phyloP scores from a whole-genome alignment of 257 asterid species.

The Solanum bulbocastanum region DNA sequence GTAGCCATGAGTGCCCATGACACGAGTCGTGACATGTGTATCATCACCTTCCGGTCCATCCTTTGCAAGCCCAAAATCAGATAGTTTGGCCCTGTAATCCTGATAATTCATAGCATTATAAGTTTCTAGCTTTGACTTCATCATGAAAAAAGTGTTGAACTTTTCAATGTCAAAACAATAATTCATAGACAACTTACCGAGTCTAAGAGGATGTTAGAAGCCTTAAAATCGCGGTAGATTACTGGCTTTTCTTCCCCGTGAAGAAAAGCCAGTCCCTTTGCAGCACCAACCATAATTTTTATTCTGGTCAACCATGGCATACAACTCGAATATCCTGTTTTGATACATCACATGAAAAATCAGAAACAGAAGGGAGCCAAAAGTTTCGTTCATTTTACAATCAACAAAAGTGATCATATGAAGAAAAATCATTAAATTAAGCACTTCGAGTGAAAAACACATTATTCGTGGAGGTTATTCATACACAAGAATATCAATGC shows the following conservation, averaged over 20 bases:
- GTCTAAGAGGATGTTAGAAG: slow-evolving; percentile 54
- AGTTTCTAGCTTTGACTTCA: not conserved
- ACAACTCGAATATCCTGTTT: slow-evolving; percentile 46
- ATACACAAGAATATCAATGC: not conserved
- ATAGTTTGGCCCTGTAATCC: slow-evolving; percentile 60
- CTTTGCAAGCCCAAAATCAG: slow-evolving; percentile 81
- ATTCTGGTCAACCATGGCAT: slow-evolving; percentile 70
- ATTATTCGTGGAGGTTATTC: not conserved
- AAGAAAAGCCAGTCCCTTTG: slow-evolving; percentile 73
- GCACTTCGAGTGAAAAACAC: not conserved
- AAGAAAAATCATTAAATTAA: slow-evolving; percentile 12
- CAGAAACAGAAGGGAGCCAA: not conserved
- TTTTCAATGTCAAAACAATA: not conserved
- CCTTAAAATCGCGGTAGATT: slow-evolving; percentile 75
- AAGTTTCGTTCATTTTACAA: not conserved
- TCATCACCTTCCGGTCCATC: slow-evolving; percentile 81
- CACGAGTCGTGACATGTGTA: slow-evolving; percentile 59
- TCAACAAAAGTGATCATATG: not conserved
- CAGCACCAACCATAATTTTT: slow-evolving; percentile 64
- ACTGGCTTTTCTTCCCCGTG: slow-evolving; percentile 74
- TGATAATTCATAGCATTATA: slow-evolving; percentile 1
- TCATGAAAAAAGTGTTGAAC: not conserved
- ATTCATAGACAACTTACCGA: slow-evolving; percentile 10
- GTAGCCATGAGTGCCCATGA: slow-evolving; percentile 89
- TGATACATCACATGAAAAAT: not conserved